phyloP scores from a whole-genome alignment of 371 early-diverging fungal genomes.

The Caulochytrium protostelioides region DNA sequence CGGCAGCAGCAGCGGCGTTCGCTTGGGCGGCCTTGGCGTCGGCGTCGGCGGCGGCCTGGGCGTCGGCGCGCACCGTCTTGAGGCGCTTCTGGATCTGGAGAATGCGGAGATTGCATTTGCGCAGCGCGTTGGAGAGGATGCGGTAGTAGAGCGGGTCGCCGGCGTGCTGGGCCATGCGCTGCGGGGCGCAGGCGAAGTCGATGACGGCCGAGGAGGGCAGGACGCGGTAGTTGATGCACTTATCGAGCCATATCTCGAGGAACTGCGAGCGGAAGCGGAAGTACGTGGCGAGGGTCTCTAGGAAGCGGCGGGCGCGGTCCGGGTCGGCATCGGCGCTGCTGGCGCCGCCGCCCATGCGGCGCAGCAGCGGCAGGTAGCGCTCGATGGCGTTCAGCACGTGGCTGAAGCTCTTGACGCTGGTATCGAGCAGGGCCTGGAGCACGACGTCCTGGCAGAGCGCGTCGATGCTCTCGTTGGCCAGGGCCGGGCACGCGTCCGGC shows the following conservation, averaged over 20 bases:
- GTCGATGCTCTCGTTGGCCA: not conserved
- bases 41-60: too few relatives aligned
- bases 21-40: too few relatives aligned
- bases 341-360: not conserved
- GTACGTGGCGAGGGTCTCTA: not conserved
- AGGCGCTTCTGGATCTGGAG: slow-evolving; percentile 35
- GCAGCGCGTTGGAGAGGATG: slow-evolving; percentile 49
- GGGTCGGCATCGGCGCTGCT: too few relatives aligned
- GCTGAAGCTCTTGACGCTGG: slow-evolving; percentile 60
- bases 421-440: not conserved
- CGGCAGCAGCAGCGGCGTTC: slow-evolving; percentile 11
- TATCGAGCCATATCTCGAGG: slow-evolving; percentile 66
- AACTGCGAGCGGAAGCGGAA: slow-evolving; percentile 22
- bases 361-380: slow-evolving; percentile 19
- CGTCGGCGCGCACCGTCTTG: slow-evolving; percentile 22
- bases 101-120: slow-evolving; percentile 61
- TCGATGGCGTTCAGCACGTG: slow-evolving; percentile 79
- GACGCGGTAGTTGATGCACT: slow-evolving; percentile 66
- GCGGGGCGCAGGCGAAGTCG: too few relatives aligned
- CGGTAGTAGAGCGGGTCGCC: not conserved
- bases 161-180: slow-evolving; percentile 15
- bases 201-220: too few relatives aligned
- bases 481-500: too few relatives aligned
- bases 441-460: slow-evolving; percentile 1
- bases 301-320: too few relatives aligned